Base-by-base conservation (phyloP, 768 basidiomycete species). In the Boletus speciosus region DNA sequence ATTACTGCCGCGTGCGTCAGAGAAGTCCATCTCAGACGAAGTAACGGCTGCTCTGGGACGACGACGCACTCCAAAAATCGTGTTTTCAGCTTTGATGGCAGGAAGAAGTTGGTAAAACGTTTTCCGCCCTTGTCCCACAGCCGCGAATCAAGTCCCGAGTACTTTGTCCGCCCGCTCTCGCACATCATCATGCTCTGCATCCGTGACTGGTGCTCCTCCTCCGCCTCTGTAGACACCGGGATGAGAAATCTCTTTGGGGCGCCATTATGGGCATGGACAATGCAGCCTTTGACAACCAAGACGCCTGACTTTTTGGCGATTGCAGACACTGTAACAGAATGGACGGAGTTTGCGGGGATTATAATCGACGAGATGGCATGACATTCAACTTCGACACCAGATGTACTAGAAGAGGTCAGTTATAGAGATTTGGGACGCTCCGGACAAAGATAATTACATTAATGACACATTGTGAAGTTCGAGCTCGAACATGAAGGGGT, bases 1-100 rank as follows among this genome's bases (percentile, higher is more conserved):
- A 97, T 96, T 25, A 98, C 74, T 0, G 95, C 93, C 1, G 93
- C 93, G 61, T 97, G 93, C 1, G 90, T 95, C 21, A 97, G 73
- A n/a, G 90, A 92, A 15, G 88, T 90, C 65, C 90, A 77, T 51
- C 90, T 80, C 67, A 99, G 87, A 57, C 92, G 83, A 51, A 98
- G 74, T 32, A 94, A 70, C 9, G 97, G 97, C 64, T 94, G 91
- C 62, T 92, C 86, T 2, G 88, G 85, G 19, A 96, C 83, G 19
- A 98, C 91, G 36, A 79, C 76, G 69, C 88, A 95, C 64, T 94
- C 84, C 63, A 95, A 66, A 65, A 88, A 95, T 58, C 73, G 76
- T 58, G 71, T 56, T 43, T 64, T 65, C 49, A 56, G 55, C 55
- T 65, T 63, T 52, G 67, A 55, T 56, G 62, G 56, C 34, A 57